Evolutionary conservation across 306 rosid species (phyloP).

Genomic region (Vigna trinervia): DNA sequence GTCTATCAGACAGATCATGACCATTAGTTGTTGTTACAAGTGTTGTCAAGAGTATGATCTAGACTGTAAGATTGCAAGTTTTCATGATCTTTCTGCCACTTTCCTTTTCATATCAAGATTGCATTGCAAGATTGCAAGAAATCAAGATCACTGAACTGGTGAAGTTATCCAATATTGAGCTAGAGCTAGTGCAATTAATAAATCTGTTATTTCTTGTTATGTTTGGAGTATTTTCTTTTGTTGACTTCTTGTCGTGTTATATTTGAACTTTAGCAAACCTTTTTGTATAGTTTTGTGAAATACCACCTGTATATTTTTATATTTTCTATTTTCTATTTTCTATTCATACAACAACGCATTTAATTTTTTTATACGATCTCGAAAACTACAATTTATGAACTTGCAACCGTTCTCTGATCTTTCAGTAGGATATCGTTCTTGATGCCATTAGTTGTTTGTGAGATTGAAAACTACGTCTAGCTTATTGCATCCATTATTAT

Average conservation of each 20-base stretch:
- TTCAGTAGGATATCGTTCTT: not conserved
- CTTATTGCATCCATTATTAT: constrained; percentile 4
- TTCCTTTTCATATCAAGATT: not conserved
- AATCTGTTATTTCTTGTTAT: not conserved
- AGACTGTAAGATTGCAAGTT: not conserved
- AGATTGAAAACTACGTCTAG: constrained; percentile 1
- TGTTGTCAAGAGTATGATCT: not conserved
- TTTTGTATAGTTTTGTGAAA: too few species aligned
- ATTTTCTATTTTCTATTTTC: not conserved
- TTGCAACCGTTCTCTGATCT: not conserved
- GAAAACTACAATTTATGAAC: not conserved
- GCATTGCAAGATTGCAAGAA: too few species aligned
- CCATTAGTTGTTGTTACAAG: not conserved
- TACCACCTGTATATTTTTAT: not conserved
- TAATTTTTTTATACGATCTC: not conserved
- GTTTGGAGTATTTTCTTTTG: constrained; percentile 6
- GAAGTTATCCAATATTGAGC: not conserved
- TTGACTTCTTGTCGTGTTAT: not conserved
- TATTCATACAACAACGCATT: not conserved
- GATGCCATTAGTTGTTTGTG: not conserved
- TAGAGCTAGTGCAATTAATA: not conserved
- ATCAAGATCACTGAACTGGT: not conserved
- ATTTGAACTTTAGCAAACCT: not conserved
- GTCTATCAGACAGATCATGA: not conserved
- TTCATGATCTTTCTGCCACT: not conserved